A percentile compares a stretch with the other conserved stretches of the same genome.
Evolutionary conservation across 2,329 filamentous ascomycete genomes (phyloP).

Genomic region (Ophiostoma quercus): DNA sequence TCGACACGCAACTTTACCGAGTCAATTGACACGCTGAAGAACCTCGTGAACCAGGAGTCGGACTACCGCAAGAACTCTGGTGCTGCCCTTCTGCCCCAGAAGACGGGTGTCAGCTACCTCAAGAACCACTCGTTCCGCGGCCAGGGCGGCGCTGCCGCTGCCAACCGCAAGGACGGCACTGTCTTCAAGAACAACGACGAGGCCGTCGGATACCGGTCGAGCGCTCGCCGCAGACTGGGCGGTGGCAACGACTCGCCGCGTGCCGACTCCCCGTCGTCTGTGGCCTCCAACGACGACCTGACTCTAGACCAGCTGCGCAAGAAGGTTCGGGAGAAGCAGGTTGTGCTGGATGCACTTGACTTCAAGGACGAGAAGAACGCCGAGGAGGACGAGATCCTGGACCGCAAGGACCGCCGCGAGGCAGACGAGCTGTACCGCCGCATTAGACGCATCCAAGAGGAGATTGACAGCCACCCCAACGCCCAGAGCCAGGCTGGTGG

Average conservation of each 20-base stretch:
- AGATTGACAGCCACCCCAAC: slow-evolving; percentile 88
- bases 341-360: slow-evolving; percentile 91
- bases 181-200: slow-evolving; percentile 97
- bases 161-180: slow-evolving; percentile 82
- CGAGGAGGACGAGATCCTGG: slow-evolving; percentile 88
- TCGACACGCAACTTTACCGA: slow-evolving; percentile 90
- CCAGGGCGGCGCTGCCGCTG: slow-evolving; percentile 50
- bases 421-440: slow-evolving; percentile 91
- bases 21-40: slow-evolving; percentile 90
- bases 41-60: slow-evolving; percentile 80
- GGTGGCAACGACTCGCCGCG: slow-evolving; percentile 67
- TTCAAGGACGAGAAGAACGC: slow-evolving; percentile 85
- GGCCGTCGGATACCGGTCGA: slow-evolving; percentile 86
- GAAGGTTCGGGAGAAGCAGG: slow-evolving; percentile 88
- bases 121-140: slow-evolving; percentile 90
- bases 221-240: slow-evolving; percentile 74
- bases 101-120: slow-evolving; percentile 95
- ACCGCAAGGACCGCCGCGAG: slow-evolving; percentile 83
- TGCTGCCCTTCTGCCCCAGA: slow-evolving; percentile 84
- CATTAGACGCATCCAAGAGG: slow-evolving; percentile 85
- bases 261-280: slow-evolving; percentile 65
- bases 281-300: slow-evolving; percentile 72
- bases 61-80: slow-evolving; percentile 84
- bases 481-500: slow-evolving; percentile 60
- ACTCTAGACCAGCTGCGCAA: slow-evolving; percentile 84